These are phyloP conservation scores for Solanum ahanhuiri DNA, from an alignment of 257 asterid species.

Conservation along the genomic window DNA sequence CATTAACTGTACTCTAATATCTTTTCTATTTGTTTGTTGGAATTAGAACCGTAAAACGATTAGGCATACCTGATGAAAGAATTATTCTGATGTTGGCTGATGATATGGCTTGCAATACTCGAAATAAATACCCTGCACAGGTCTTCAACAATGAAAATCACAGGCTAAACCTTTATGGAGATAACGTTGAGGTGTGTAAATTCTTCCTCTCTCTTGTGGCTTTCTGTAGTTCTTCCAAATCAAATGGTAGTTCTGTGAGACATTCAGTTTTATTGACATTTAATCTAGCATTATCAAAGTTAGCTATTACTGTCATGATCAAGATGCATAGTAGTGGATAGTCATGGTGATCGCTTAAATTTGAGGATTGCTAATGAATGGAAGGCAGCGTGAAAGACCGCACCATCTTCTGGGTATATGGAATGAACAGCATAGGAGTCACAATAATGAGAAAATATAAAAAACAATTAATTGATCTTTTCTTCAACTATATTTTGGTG, in stretches of 20 bases:
- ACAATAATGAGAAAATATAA: neutral
- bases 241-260: neutral
- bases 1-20: no score
- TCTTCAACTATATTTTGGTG: neutral
- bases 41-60: no score
- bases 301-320: neutral
- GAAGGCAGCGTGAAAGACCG: neutral
- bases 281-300: neutral
- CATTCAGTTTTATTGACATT: neutral
- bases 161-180: conserved; percentile 85
- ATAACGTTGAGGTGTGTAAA: conserved; percentile 78
- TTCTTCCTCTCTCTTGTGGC: neutral
- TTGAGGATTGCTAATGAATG: neutral
- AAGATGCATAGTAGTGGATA: neutral
- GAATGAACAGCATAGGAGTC: neutral
- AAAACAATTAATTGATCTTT: neutral
- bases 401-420: neutral
- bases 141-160: conserved; percentile 85
- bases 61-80: no score
- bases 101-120: no score
- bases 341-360: neutral
- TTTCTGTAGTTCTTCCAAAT: neutral
- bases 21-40: no score
- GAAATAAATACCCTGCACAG: no score
- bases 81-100: no score